These are phyloP conservation scores for Pseudogymnoascus sp. DNA, from an alignment of 2,329 filamentous ascomycete genomes.

Conservation along the genomic window DNA sequence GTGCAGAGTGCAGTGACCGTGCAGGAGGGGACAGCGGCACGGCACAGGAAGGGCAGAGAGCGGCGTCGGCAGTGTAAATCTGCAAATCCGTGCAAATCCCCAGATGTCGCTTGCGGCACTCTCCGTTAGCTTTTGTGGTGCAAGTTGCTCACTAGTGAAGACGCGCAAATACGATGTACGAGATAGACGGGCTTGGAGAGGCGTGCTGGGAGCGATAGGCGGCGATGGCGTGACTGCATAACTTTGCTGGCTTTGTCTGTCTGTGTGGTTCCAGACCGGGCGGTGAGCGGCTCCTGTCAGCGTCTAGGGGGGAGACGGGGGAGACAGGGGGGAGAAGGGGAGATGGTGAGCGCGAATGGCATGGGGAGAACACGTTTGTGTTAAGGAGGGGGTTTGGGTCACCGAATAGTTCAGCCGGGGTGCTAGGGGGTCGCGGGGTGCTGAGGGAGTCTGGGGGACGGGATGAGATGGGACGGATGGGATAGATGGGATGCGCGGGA, in stretches of 20 bases:
- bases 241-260: not conserved
- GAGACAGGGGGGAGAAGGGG: not conserved
- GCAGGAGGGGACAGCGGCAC: not conserved
- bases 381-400: not conserved
- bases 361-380: not conserved
- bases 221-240: not conserved
- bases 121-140: not conserved
- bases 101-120: not conserved
- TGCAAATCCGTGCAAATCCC: not conserved
- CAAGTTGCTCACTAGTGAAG: not conserved
- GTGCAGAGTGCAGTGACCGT: not conserved
- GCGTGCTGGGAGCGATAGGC: not conserved
- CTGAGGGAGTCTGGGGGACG: not conserved
- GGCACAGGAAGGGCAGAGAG: not conserved
- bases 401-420: not conserved
- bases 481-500: not conserved
- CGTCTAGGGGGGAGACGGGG: not conserved
- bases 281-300: not conserved
- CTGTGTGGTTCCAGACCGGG: not conserved
- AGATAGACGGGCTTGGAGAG: not conserved
- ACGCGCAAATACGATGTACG: not conserved
- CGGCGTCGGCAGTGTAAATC: not conserved
- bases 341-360: not conserved
- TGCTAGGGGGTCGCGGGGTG: not conserved
- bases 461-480: not conserved